These are phyloP conservation scores for Chimonanthus praecox DNA, from an alignment of 164 flowering plant genomes.

Conservation along the genomic window DNA sequence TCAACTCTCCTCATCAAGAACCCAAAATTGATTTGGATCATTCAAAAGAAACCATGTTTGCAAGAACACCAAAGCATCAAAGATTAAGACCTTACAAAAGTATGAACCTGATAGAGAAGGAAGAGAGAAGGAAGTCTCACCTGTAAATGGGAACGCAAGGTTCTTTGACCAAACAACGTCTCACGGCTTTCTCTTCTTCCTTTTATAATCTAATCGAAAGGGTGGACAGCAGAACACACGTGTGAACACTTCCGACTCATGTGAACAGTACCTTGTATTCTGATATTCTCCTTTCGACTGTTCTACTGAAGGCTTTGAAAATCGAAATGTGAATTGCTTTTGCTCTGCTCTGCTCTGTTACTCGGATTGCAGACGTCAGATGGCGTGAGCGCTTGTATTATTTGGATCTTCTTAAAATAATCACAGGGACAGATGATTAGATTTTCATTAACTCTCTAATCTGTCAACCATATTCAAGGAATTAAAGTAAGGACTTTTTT, in stretches of 20 bases:
- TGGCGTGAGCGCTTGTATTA: neutral
- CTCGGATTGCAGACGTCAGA: neutral
- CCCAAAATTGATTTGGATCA: neutral
- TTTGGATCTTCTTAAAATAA: too few relatives aligned
- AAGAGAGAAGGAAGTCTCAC: neutral
- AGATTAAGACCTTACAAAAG: neutral
- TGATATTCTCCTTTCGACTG: too few relatives aligned
- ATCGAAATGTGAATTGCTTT: too few relatives aligned
- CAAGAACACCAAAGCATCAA: neutral
- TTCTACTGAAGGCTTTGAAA: neutral
- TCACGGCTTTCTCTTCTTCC: neutral
- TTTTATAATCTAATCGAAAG: conserved; percentile 1
- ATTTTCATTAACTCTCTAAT: neutral
- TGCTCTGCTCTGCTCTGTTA: too few relatives aligned
- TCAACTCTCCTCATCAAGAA: neutral
- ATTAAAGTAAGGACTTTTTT: too few relatives aligned
- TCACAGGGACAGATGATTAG: neutral
- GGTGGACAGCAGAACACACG: neutral
- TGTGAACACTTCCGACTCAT: neutral
- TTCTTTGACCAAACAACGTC: neutral
- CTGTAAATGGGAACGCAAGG: neutral
- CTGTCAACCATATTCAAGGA: neutral
- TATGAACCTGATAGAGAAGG: neutral
- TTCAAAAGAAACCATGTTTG: neutral
- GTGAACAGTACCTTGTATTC: neutral